phyloP scores from a whole-genome alignment of 2,329 filamentous ascomycete species.

The Pestalotiopsis sp. region DNA sequence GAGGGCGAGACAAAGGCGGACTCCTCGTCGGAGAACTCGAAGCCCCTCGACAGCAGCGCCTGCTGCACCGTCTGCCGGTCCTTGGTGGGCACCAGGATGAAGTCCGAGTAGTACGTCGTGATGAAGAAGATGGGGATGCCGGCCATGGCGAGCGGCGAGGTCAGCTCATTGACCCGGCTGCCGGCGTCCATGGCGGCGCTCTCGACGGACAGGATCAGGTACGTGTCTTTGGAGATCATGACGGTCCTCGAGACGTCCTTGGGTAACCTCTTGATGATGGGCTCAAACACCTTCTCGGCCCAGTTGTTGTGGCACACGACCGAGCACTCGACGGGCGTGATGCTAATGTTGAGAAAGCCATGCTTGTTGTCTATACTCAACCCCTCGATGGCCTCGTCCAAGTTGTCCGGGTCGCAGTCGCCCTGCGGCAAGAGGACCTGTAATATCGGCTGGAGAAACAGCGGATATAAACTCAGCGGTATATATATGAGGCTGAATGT shows the following conservation, averaged over 20 bases:
- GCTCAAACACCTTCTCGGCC: slow-evolving; percentile 74
- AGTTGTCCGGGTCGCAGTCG: slow-evolving; percentile 34
- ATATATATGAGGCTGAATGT: slow-evolving; percentile 89
- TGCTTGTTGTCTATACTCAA: slow-evolving; percentile 60
- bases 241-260: slow-evolving; percentile 55
- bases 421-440: slow-evolving; percentile 74
- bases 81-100: slow-evolving; percentile 84
- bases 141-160: slow-evolving; percentile 85
- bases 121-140: slow-evolving; percentile 98
- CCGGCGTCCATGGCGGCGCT: slow-evolving; percentile 90
- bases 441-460: slow-evolving; percentile 85
- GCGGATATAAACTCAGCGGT: slow-evolving; percentile 75
- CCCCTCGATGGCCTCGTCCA: slow-evolving; percentile 43
- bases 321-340: slow-evolving; percentile 91
- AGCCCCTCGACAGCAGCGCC: slow-evolving; percentile 77
- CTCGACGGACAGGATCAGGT: slow-evolving; percentile 86
- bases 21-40: slow-evolving; percentile 74
- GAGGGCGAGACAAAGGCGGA: slow-evolving; percentile 66
- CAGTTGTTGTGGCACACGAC: slow-evolving; percentile 82
- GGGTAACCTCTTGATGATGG: slow-evolving; percentile 68
- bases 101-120: slow-evolving; percentile 97
- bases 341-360: slow-evolving; percentile 88
- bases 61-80: slow-evolving; percentile 74
- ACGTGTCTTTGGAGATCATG: slow-evolving; percentile 80
- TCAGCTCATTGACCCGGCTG: slow-evolving; percentile 87